phyloP scores from a whole-genome alignment of 371 early-diverging fungal species.

The Basidiobolus meristosporus region DNA sequence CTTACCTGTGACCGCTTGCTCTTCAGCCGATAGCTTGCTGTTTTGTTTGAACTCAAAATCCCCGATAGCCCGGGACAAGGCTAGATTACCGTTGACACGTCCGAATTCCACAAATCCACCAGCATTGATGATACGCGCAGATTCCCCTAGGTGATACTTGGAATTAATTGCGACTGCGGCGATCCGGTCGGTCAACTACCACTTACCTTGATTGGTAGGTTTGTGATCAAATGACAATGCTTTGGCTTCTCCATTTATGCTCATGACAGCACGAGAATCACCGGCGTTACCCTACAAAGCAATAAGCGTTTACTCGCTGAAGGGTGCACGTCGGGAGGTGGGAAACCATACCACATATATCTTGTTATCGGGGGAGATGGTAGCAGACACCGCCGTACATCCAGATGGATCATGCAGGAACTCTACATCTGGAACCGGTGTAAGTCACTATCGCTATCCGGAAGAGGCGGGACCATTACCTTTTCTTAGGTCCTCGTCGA shows the following conservation, averaged over 20 bases:
- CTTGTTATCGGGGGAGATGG: constrained; percentile 47
- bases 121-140: constrained; percentile 58
- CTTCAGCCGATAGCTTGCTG: constrained; percentile 42
- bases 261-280: constrained; percentile 81
- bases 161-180: constrained; percentile 1
- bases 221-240: constrained; percentile 86
- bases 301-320: too few relatives aligned
- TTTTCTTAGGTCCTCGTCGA: constrained; percentile 54
- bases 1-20: constrained; percentile 80
- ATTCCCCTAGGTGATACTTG: constrained; percentile 31
- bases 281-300: constrained; percentile 68
- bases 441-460: too few relatives aligned
- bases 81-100: constrained; percentile 92
- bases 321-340: too few relatives aligned
- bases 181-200: not conserved
- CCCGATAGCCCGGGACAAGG: constrained; percentile 88
- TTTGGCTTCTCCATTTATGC: constrained; percentile 42
- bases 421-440: constrained; percentile 30
- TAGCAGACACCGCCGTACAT: constrained; percentile 80
- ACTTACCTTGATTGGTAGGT: constrained; percentile 44
- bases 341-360: constrained; percentile 14
- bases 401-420: constrained; percentile 63
- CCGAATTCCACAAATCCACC: constrained; percentile 92
- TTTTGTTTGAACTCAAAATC: constrained; percentile 90
- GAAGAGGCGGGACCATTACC: constrained; percentile 18